phyloP scores from a whole-genome alignment of 306 rosid species.

The Cucurbita ficifolia region DNA sequence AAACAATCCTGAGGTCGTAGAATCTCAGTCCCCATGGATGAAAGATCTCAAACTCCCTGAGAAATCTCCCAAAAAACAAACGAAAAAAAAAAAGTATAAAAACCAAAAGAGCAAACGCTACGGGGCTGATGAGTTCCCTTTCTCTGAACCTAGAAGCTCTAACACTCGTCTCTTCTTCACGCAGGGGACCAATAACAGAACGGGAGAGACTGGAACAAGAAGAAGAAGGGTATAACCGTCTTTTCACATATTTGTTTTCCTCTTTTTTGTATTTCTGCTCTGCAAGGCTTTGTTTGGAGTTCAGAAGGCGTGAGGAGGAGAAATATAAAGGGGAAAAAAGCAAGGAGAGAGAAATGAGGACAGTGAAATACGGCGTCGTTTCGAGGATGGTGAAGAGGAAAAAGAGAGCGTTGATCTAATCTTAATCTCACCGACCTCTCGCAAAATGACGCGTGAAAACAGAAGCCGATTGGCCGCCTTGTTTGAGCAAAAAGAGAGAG shows the following conservation, averaged over 20 bases:
- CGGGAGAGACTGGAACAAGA: not conserved
- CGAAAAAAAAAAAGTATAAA: not conserved
- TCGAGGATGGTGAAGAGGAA: not conserved
- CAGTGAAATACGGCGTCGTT: not conserved
- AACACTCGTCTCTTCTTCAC: not conserved
- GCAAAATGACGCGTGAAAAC: constrained; percentile 6
- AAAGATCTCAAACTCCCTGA: not conserved
- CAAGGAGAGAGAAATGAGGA: not conserved
- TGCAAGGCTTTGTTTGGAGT: not conserved
- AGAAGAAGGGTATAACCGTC: not conserved
- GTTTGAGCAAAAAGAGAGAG: not conserved
- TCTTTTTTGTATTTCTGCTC: not conserved
- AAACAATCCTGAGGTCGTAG: constrained; percentile 64
- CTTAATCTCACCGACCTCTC: constrained; percentile 7
- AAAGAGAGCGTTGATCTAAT: not conserved
- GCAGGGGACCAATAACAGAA: not conserved
- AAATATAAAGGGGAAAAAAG: not conserved
- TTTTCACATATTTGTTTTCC: not conserved
- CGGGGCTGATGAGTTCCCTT: not conserved
- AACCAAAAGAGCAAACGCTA: not conserved
- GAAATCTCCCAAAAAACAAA: not conserved
- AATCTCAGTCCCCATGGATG: constrained; percentile 68
- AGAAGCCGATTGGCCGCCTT: constrained; percentile 7
- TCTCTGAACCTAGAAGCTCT: not conserved
- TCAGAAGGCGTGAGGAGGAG: not conserved